Conservation (phyloP, 2,329 filamentous ascomycete species). For the Penicillium sp. region DNA sequence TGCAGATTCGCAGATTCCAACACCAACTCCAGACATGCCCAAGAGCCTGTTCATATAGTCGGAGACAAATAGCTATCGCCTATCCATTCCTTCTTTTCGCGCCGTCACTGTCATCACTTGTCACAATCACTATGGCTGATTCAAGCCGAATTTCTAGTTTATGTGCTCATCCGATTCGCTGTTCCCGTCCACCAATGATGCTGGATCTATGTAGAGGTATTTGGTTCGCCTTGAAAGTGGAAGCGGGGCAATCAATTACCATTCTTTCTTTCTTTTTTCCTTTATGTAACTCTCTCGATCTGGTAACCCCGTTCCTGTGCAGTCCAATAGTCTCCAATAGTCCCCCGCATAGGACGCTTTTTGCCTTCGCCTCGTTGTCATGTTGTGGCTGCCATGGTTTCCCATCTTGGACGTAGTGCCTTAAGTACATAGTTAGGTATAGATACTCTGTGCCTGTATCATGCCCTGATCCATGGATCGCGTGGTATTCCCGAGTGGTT, state of each 20-base stretch:
- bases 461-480: neutral
- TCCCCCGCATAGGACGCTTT: neutral
- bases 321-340: neutral
- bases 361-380: neutral
- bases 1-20: neutral
- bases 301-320: neutral
- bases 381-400: neutral
- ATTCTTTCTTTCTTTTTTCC: neutral
- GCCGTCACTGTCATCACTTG: neutral
- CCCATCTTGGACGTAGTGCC: neutral
- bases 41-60: neutral
- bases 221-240: neutral
- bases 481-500: conserved; percentile 2
- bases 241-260: conserved; percentile 8
- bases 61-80: neutral
- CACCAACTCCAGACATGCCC: neutral
- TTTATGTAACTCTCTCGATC: neutral
- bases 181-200: conserved; percentile 5
- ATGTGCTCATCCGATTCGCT: conserved; percentile 10
- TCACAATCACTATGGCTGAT: neutral
- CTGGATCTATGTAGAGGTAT: neutral
- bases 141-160: neutral
- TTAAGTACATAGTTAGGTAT: neutral
- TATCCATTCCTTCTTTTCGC: neutral
- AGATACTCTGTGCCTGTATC: neutral